Evolutionary conservation across 768 basidiomycete genomes (phyloP), one percentile per base, ranked within the genome.

Genomic region (Hemileccinum impolitum): DNA sequence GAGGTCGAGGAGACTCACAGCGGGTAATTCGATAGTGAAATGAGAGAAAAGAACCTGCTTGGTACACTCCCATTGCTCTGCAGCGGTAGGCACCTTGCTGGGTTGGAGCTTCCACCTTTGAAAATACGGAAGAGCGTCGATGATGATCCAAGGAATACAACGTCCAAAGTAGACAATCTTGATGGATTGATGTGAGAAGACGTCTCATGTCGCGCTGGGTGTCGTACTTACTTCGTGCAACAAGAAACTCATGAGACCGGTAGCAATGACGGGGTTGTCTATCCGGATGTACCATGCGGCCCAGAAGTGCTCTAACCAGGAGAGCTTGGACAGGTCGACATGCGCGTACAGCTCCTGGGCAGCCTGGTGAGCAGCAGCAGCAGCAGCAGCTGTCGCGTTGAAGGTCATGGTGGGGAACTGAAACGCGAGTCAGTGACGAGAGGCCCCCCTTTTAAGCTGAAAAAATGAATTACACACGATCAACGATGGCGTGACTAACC

Each of bases 121-220:
- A 73, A 98, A 99, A 73, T 92, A 97, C 1, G 93, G 93, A 30
- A 94, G 90, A 2, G 84, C 74, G 70, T 99, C 96, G 65, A 97
- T 85, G 69, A 96, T 88, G 58, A 97, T 87, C 91, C 93, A 96
- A 0, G 94, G 96, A 15, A 98, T 68, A 55, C 86, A 85, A 19
- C 96, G 88, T 34, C 95, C 96, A 63, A 99, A 99, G 73, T 99
- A 99, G 9, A 97, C 91, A 61, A 93, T 70, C 94, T 96, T 53
- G 31, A 15, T 8, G 14, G 17, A 26, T n/a, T 0, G 6, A 11
- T 14, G 47, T 49, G 17, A 57, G 17, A 18, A 53, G 7, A 30
- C 39, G 21, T 40, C 12, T 23, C 23, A 23, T 32, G 13, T 15
- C 34, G 30, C 1, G 6, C 9, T 1, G 4, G 7, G 13, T 11